These are phyloP conservation scores for Neofusicoccum umdonicola DNA, from an alignment of 2,329 filamentous ascomycete genomes.

Conservation along the genomic window DNA sequence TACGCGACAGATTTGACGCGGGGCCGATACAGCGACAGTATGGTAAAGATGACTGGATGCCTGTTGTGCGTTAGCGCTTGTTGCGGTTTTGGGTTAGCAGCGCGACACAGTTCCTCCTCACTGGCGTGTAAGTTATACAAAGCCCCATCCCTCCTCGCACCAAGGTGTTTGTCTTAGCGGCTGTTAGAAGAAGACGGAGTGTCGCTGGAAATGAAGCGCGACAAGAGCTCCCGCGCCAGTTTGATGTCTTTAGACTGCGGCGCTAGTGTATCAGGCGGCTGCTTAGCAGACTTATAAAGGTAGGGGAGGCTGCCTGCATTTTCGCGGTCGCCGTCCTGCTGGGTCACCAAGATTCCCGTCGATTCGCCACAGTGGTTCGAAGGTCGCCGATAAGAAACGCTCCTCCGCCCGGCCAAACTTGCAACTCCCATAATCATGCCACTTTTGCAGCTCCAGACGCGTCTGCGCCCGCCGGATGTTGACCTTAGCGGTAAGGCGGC, in stretches of 20 bases:
- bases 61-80: background rate
- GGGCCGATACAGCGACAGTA: background rate
- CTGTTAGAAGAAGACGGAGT: background rate
- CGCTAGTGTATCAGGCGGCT: too few relatives aligned
- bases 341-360: too few relatives aligned
- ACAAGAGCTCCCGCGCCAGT: too few relatives aligned
- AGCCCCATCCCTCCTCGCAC: background rate
- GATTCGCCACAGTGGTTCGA: too few relatives aligned
- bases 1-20: background rate
- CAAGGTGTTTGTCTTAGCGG: background rate
- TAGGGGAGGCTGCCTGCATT: too few relatives aligned
- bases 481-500: conserved; percentile 16
- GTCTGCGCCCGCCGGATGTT: background rate
- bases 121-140: background rate
- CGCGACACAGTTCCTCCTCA: background rate
- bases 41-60: background rate
- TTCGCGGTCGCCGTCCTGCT: too few relatives aligned
- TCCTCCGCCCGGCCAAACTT: background rate
- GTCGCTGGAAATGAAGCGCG: background rate
- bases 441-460: background rate
- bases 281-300: too few relatives aligned
- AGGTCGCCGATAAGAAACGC: background rate
- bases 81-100: background rate
- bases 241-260: too few relatives aligned
- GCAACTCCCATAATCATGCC: background rate